Evolutionary conservation across 345 rosid species (phyloP).

Genomic region (Acer campestre): DNA sequence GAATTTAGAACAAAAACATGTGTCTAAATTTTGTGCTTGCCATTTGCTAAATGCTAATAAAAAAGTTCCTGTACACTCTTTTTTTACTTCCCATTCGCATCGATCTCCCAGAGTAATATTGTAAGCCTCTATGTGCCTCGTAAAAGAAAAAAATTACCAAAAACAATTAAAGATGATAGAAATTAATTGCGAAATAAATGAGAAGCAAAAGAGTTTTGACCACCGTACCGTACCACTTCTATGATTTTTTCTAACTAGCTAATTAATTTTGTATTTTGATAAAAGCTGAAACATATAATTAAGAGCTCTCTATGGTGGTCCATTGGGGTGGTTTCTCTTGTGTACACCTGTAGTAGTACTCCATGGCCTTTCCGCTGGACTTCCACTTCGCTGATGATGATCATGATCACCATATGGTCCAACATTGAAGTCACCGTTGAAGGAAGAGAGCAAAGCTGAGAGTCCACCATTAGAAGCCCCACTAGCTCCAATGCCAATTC

Average conservation of each 20-base stretch:
- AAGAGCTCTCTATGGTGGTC: conserved; percentile 23
- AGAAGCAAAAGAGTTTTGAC: conserved; percentile 17
- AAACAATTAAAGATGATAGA: not conserved
- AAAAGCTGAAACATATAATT: conserved; percentile 14
- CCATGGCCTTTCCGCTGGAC: conserved; percentile 40
- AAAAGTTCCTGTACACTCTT: too few relatives aligned
- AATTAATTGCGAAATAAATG: conserved; percentile 5
- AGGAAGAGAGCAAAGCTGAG: conserved; percentile 55
- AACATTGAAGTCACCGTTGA: conserved; percentile 42
- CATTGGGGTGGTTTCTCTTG: conserved; percentile 37
- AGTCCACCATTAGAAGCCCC: conserved; percentile 35
- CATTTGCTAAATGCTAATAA: too few relatives aligned
- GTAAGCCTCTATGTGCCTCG: not conserved
- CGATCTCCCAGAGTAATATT: not conserved
- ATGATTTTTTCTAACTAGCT: conserved; percentile 10
- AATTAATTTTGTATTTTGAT: not conserved
- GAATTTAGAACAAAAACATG: too few relatives aligned
- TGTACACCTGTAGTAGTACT: conserved; percentile 23
- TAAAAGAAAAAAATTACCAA: conserved; percentile 1
- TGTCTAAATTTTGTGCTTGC: too few relatives aligned
- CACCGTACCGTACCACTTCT: not conserved
- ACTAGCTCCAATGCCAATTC: conserved; percentile 51
- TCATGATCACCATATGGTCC: conserved; percentile 31
- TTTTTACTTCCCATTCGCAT: not conserved
- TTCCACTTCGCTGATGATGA: conserved; percentile 14